Evolutionary conservation across 768 basidiomycete genomes (phyloP).

Genomic region (Termitomyces sp.): DNA sequence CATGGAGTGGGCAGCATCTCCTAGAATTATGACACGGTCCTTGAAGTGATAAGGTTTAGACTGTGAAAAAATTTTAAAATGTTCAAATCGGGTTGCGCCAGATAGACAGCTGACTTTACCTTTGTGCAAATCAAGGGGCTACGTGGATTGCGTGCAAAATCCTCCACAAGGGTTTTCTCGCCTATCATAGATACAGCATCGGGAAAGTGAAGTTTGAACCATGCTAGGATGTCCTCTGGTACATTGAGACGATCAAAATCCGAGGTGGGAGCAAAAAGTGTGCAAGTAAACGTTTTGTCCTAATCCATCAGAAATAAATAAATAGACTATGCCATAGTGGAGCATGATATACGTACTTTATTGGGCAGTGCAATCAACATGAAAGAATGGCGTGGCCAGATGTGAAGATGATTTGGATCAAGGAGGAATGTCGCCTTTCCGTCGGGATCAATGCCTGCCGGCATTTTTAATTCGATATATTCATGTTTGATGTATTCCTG

Average conservation of each 20-base stretch:
- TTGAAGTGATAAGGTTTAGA: constrained; percentile 86
- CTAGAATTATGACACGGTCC: constrained; percentile 82
- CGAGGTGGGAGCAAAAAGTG: constrained; percentile 82
- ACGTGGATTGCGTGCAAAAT: constrained; percentile 81
- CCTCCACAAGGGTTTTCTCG: constrained; percentile 66
- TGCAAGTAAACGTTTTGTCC: constrained; percentile 98
- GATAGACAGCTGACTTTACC: constrained; percentile 43
- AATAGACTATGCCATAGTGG: constrained; percentile 14
- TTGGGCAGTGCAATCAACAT: constrained; percentile 99
- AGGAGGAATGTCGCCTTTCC: constrained; percentile 72
- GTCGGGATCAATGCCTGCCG: constrained; percentile 58
- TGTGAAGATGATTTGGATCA: constrained; percentile 95
- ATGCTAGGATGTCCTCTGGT: constrained; percentile 51
- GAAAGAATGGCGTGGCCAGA: constrained; percentile 98
- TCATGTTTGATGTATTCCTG: constrained; percentile 95
- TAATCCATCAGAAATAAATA: constrained; percentile 33
- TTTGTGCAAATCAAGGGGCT: constrained; percentile 90
- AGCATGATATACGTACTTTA: constrained; percentile 53
- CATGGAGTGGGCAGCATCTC: constrained; percentile 97
- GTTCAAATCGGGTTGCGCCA: constrained; percentile 19
- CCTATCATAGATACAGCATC: constrained; percentile 87
- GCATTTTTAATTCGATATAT: constrained; percentile 96
- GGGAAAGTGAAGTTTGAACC: constrained; percentile 84
- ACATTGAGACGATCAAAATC: constrained; percentile 66
- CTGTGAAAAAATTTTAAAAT: constrained; percentile 34